Base-by-base conservation (phyloP, 2,329 filamentous ascomycete species). In the Cephalotrichum gorgonifer region DNA sequence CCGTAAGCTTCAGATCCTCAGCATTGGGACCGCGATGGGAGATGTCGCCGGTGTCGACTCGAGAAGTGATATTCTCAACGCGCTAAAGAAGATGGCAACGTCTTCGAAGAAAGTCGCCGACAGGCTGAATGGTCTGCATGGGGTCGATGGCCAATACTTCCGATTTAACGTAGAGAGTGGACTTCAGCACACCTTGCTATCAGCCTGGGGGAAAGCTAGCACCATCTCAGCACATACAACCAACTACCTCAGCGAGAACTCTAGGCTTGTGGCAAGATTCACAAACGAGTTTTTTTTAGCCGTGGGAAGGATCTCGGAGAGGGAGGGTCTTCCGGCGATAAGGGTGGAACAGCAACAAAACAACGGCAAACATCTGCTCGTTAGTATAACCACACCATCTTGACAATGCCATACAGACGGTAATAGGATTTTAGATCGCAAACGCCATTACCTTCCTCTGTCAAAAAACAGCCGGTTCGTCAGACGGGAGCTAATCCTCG, bases 101-200 rank as follows among this genome's bases (percentile, higher is more conserved):
- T 53, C 48, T 7, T 59, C 56, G 5, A 58, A 52, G n/a, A 50
- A 45, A 8, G 55, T 57, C 9, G 42, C 42, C 30, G 53, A 11
- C 17, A 11, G 42, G 25, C 42, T 44, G 42, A 17, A 44, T 12
- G 52, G 43, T 43, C 42, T 46, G 45, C 58, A 57, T 43, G 45
- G 52, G 14, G 54, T 49, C 6, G 52, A 41, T 17, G 43, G 35
- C 6, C 48, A 51, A 23, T 62, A 63, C 51, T 54, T 53, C 38
- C 51, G 58, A 12, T 59, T 62, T 47, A 59, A 59, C 31, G 59
- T 62, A 2, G 55, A 58, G 14, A 51, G 50, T n/a, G 60, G 60
- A 7, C 47, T 63, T 9, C 33, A 58, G 26, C 54, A 60, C 44
- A 48, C 59, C 22, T 56, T 52, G 1, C 42, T 61, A 8, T 54